Percentiles rank a stretch among this genome's conserved stretches.
phyloP scores from a whole-genome alignment of 2,329 filamentous ascomycete genomes.

The Elsinoe necatrix region DNA sequence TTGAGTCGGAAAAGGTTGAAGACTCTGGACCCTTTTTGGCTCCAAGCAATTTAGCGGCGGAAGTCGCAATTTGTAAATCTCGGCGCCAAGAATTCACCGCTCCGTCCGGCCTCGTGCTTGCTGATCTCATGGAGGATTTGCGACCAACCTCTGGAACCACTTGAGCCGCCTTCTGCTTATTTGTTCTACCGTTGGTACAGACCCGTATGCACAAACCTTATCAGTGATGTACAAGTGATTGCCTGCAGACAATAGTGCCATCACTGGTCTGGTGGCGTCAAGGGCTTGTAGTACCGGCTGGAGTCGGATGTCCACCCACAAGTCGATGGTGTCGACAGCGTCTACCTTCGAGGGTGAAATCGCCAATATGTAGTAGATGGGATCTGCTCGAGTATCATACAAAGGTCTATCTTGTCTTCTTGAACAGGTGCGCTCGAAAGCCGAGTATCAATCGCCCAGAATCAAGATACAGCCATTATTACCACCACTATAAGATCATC shows the following conservation, averaged over 20 bases:
- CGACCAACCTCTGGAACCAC: background rate
- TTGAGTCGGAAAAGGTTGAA: background rate
- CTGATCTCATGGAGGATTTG: conserved; percentile 6
- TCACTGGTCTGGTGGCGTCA: background rate
- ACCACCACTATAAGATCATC: too few relatives aligned
- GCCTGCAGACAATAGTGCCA: background rate
- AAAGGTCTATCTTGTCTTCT: too few relatives aligned
- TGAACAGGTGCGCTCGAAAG: too few relatives aligned
- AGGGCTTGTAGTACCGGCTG: background rate
- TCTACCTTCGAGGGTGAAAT: too few relatives aligned
- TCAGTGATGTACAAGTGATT: background rate
- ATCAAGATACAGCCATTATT: too few relatives aligned
- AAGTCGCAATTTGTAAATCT: background rate
- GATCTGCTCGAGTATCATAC: too few relatives aligned
- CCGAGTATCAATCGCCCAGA: too few relatives aligned
- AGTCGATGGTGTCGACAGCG: background rate
- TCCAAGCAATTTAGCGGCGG: conserved; percentile 3
- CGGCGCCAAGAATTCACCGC: conserved; percentile 4
- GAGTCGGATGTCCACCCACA: background rate
- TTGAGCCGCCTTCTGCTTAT: background rate
- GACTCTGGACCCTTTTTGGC: background rate
- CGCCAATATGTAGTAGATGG: too few relatives aligned
- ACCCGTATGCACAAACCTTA: background rate
- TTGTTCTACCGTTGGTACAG: too few relatives aligned
- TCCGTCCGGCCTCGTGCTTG: background rate